Base-by-base conservation (phyloP, 305 asterid species). In the Andrographis paniculata region DNA sequence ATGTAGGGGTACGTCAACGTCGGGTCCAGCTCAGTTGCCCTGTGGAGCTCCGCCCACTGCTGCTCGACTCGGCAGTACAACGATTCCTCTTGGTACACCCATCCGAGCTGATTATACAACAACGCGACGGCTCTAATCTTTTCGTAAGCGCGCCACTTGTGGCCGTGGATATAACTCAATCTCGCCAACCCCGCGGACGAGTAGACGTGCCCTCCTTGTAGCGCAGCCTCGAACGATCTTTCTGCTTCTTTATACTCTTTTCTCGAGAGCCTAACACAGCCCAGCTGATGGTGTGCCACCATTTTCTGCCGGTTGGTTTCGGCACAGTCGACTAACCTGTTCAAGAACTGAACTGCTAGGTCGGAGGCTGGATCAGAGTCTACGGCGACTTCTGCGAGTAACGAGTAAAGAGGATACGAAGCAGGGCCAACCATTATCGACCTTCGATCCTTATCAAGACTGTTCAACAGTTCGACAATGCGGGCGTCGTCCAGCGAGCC, bases 51-150 rank as follows among this genome's bases (percentile, higher is more conserved):
- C 41, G 63, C 80, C 64, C 48, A 54, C 55, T 48, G 66, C 55
- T 50, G 55, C 15, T 75, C 80, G 15, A 66, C 94, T 31, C 75
- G 85, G 51, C 87, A 69, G 68, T 83, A 81, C 28, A 91, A 73
- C 0, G 99, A 87, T 56, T 95, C 68, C 68, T 91, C 99, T 69
- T 80, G 95, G 59, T 80, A 67, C 99, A 91, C 87, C 99, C 99
- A 91, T 48, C 99, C 99, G 28, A 72, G 94, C 9, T 87, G 66
- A 17, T 69, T 64, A 42, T 45, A 50, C 21, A 89, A 78, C 37
- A 89, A 80, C 45, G 83, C 73, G 55, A 83, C 47, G 10, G 91
- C 73, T 52, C 75, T 73, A 27, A 91, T 69, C 70, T 73, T 86
- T 56, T 79, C 86, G 19, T 69, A 70, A 9, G 79, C 72, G 64